These are phyloP conservation scores for Cicer chorassanicum DNA, from an alignment of 306 rosid genomes.

Conservation along the genomic window DNA sequence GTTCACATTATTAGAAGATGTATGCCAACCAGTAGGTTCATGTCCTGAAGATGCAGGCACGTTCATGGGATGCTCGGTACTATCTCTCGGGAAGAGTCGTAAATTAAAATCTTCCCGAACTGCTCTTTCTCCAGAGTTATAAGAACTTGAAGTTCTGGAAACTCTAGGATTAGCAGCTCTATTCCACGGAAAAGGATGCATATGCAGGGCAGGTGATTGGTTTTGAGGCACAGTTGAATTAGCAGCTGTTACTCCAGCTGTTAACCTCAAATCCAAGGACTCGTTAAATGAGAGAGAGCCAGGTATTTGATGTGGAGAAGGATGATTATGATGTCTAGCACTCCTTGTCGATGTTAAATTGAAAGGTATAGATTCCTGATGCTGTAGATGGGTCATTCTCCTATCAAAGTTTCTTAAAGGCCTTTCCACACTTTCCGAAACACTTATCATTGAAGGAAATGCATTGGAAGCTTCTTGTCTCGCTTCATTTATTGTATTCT, in stretches of 20 bases:
- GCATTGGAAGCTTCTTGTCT: conserved; percentile 55
- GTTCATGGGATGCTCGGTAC: conserved; percentile 54
- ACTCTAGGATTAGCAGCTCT: conserved; percentile 61
- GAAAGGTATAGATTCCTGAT: conserved; percentile 61
- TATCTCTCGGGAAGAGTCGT: conserved; percentile 54
- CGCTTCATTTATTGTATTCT: conserved; percentile 56
- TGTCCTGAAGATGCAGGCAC: conserved; percentile 54
- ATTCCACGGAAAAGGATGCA: conserved; percentile 60
- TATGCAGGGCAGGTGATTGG: conserved; percentile 52
- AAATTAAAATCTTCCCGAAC: conserved; percentile 59
- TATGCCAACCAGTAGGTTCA: conserved; percentile 60
- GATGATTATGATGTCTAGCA: conserved; percentile 50
- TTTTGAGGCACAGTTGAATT: conserved; percentile 57
- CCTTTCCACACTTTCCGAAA: conserved; percentile 54
- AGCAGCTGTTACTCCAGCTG: conserved; percentile 59
- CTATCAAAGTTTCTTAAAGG: conserved; percentile 53
- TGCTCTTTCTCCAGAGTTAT: conserved; percentile 59
- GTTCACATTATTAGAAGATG: conserved; percentile 57
- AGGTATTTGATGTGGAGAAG: conserved; percentile 51
- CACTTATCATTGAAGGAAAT: conserved; percentile 56
- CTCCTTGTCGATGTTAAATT: conserved; percentile 61
- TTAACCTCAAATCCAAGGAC: conserved; percentile 63
- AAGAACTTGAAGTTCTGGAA: conserved; percentile 56
- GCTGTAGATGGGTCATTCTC: conserved; percentile 53
- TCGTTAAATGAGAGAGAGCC: conserved; percentile 52